phyloP scores from a whole-genome alignment of 2,329 filamentous ascomycete species.

The Colletotrichum melonis region DNA sequence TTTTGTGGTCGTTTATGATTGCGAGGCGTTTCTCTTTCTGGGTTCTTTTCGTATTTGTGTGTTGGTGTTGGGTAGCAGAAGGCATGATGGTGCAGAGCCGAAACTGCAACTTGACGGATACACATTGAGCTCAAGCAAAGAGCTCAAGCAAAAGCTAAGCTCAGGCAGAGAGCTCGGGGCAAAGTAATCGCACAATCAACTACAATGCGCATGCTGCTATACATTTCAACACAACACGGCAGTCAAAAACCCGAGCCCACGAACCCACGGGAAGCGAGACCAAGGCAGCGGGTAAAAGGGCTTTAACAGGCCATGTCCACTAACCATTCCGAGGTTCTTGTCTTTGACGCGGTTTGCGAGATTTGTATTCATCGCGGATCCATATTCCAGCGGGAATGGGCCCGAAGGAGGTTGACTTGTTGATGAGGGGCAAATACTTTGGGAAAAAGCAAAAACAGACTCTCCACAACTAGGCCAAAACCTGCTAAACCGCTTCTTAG shows the following conservation, averaged over 20 bases:
- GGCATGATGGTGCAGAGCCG: not conserved
- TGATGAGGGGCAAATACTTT: not conserved
- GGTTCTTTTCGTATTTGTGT: not conserved
- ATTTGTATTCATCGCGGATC: constrained; percentile 12
- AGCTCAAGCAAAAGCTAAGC: too few species aligned
- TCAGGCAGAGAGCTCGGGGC: too few species aligned
- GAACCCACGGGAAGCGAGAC: not conserved
- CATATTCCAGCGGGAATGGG: constrained; percentile 21
- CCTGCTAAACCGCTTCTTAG: constrained; percentile 6
- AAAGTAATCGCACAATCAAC: not conserved
- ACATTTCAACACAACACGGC: not conserved
- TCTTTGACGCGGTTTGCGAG: constrained; percentile 8
- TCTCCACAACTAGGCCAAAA: constrained; percentile 5
- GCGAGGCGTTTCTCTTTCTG: not conserved
- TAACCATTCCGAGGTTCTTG: constrained; percentile 10
- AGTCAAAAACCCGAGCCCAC: not conserved
- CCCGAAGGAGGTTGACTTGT: not conserved
- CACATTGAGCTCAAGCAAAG: not conserved
- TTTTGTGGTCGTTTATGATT: not conserved
- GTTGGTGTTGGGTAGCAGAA: not conserved
- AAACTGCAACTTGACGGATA: not conserved
- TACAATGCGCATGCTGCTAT: not conserved
- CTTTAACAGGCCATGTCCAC: constrained; percentile 11
- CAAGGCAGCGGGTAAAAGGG: not conserved
- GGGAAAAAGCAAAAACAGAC: not conserved